phyloP scores from a whole-genome alignment of 1,284 basidiomycete genomes.

The Cutaneotrichosporon cyanovorans region DNA sequence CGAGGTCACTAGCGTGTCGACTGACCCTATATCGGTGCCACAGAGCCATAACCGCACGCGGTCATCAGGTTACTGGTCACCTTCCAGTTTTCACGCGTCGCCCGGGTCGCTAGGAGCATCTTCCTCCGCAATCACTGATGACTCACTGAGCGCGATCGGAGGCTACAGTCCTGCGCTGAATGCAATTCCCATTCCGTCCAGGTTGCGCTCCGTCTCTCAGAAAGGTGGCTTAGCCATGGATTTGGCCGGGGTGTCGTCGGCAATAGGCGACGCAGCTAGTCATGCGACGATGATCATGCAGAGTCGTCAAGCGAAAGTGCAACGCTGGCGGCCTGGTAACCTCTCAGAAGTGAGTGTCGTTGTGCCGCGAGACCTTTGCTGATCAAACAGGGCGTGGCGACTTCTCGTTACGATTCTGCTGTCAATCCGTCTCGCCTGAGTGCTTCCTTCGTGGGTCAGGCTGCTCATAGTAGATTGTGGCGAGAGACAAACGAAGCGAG shows the following conservation, averaged over 20 bases:
- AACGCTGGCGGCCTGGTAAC: constrained; percentile 47
- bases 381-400: neutral
- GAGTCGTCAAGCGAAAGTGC: constrained; percentile 51
- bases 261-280: constrained; percentile 48
- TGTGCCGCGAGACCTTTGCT: too few relatives aligned
- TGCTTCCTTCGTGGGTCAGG: constrained; percentile 10
- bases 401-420: neutral
- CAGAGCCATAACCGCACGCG: neutral
- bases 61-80: neutral
- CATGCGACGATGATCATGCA: constrained; percentile 53
- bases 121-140: constrained; percentile 1
- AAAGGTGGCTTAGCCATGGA: constrained; percentile 30
- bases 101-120: constrained; percentile 1
- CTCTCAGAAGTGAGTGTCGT: neutral
- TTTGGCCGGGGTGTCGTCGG: constrained; percentile 27
- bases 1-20: neutral
- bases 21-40: constrained; percentile 1
- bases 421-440: constrained; percentile 5
- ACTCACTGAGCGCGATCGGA: neutral
- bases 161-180: neutral
- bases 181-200: neutral
- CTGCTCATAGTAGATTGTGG: neutral
- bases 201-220: constrained; percentile 12
- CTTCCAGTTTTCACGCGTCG: constrained; percentile 1
- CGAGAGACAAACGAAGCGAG: neutral